Base-by-base conservation (phyloP, 2,329 filamentous ascomycete genomes). In the Triangularia setosa region DNA sequence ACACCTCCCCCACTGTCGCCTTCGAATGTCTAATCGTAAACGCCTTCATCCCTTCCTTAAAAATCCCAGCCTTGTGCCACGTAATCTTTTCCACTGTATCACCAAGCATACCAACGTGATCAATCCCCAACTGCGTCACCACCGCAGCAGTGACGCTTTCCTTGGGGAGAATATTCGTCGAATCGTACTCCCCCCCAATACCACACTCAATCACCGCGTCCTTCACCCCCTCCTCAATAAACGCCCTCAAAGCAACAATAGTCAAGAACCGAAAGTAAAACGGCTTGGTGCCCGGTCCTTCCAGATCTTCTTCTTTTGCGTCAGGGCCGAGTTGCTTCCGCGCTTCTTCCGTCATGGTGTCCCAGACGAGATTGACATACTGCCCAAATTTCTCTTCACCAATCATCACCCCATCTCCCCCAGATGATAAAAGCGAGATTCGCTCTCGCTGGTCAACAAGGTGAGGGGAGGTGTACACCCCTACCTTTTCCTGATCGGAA, bases 261-360 rank as follows among this genome's bases (percentile, higher is more conserved):
- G 94, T 97, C 73, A 99, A 76, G 73, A 91, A 97, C 27, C 94
- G 89, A 76, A 98, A 98, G 77, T 96, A 98, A 60, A 93, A 90
- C 0, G 95, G 95, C 75, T 96, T 96, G 1, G 86, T 85, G 1
- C 76, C 78, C 0, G 87, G 81, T 0, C 86, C 85, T 14, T 81
- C 81, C 0, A 80, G 77, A 14, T 81, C 80, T 1, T 80, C 83
- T 35, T 80, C 77, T 62, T 86, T 63, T 56, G 72, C 72, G 0
- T 75, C 77, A 6, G n/a, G 1, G 7, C 40, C 40, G 21, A 48
- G 40, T 1, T 75, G 73, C 23, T 60, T 70, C 28, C 71, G 69
- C 8, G 80, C 79, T 0, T 79, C 73, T 48, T 74, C 72, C 0
- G 78, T 81, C 48, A 86, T 74, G 21, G 78, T 76, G 69, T 93